These are phyloP conservation scores for Rubia peregrina DNA, from an alignment of 305 asterid species.

Conservation along the genomic window DNA sequence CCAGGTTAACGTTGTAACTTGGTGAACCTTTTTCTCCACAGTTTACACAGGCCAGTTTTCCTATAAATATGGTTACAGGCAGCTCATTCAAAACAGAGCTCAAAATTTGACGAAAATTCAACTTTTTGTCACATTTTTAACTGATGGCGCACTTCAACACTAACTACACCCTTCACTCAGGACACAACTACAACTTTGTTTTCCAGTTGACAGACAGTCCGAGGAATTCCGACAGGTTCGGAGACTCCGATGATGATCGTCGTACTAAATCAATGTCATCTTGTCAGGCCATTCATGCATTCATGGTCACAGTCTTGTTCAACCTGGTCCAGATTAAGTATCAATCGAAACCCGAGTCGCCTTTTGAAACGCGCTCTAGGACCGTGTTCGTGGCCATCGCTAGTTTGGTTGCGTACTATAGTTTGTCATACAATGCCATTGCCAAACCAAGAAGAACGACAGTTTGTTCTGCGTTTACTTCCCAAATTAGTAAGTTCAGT, in stretches of 20 bases:
- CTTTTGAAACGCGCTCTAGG: constrained; percentile 13
- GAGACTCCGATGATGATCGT: not conserved
- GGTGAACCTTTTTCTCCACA: no score
- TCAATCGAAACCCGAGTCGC: constrained; percentile 7
- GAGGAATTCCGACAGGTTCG: not conserved
- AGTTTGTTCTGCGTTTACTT: not conserved
- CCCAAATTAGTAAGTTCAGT: not conserved
- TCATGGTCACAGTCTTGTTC: not conserved
- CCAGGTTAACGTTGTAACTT: no score
- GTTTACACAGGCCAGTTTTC: no score
- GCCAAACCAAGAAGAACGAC: not conserved
- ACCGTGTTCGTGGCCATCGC: constrained; percentile 7
- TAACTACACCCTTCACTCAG: no score
- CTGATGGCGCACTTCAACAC: no score
- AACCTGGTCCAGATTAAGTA: constrained; percentile 7
- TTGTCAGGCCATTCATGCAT: not conserved
- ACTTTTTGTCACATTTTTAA: no score
- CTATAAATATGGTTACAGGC: no score
- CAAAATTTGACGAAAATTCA: no score
- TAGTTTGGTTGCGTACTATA: not conserved
- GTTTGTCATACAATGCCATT: not conserved
- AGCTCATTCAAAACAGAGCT: no score
- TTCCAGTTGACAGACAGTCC: not conserved
- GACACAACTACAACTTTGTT: no score
- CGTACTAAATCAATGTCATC: not conserved